Percentiles rank a stretch among this genome's conserved stretches.
Conservation (phyloP, 83 land plant species). For the Thuja plicata region DNA sequence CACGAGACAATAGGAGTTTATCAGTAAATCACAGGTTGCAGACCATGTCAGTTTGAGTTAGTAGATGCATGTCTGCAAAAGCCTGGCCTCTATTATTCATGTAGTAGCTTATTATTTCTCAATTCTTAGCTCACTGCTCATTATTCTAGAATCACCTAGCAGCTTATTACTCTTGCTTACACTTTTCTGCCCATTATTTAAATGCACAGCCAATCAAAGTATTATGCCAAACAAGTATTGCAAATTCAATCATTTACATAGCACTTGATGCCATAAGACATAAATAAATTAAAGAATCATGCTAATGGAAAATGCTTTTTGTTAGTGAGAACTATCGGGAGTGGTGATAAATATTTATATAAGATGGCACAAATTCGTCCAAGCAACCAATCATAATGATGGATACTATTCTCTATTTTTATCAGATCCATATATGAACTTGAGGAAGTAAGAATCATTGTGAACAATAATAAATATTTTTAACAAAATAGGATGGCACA, state of each 20-base stretch:
- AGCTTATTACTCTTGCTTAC: neutral
- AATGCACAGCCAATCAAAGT: neutral
- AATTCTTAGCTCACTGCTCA: neutral
- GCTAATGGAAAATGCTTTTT: neutral
- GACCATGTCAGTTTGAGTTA: neutral
- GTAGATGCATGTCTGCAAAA: neutral
- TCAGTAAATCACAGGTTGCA: neutral
- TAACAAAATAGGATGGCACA: neutral
- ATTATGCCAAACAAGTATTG: neutral
- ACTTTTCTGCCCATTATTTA: neutral
- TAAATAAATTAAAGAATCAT: neutral
- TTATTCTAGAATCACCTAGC: neutral
- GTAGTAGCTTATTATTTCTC: neutral
- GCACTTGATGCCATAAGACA: neutral
- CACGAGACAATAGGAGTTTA: neutral
- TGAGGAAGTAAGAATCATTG: neutral
- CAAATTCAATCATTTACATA: neutral
- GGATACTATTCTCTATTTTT: too few species aligned
- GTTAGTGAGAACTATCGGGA: neutral
- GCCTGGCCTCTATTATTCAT: neutral
- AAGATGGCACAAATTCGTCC: too few species aligned
- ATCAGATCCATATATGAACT: too few species aligned
- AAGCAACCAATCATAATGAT: too few species aligned
- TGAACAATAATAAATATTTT: neutral
- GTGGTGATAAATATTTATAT: neutral